Percentiles rank a stretch among this genome's conserved stretches.
These are phyloP conservation scores for Castanea crenata DNA, from an alignment of 306 rosid genomes.

Conservation along the genomic window DNA sequence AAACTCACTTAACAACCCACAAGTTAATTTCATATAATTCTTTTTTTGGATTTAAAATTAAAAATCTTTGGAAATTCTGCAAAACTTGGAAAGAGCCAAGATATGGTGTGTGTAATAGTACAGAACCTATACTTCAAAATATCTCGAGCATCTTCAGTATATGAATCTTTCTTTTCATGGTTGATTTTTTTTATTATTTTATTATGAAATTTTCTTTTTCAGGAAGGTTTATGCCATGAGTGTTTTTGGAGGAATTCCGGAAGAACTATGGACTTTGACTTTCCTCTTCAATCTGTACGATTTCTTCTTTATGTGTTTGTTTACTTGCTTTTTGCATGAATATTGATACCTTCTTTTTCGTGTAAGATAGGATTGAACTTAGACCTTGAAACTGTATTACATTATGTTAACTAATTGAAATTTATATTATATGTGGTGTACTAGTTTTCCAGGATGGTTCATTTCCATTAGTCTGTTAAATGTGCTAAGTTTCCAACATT, in stretches of 20 bases:
- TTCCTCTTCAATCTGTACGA: slow-evolving; percentile 17
- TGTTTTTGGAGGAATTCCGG: no score
- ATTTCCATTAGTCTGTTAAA: background rate
- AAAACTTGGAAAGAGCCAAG: no score
- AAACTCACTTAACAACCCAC: no score
- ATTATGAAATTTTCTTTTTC: background rate
- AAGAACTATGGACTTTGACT: no score
- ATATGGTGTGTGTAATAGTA: background rate
- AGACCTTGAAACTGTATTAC: background rate
- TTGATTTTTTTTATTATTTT: background rate
- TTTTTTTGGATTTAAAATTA: no score
- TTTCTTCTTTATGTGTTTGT: slow-evolving; percentile 9
- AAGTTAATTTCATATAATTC: no score
- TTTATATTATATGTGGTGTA: background rate
- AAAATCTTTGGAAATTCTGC: no score
- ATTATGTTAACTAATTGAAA: background rate
- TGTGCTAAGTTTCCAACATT: background rate
- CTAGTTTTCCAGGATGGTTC: background rate
- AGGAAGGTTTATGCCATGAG: background rate
- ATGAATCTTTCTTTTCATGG: background rate
- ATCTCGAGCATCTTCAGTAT: background rate
- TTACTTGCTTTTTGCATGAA: background rate
- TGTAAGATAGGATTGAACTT: background rate
- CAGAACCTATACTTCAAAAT: background rate
- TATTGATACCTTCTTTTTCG: background rate